phyloP scores from a whole-genome alignment of 495 filamentous ascomycete species.

The Bathelium albidoporum region DNA sequence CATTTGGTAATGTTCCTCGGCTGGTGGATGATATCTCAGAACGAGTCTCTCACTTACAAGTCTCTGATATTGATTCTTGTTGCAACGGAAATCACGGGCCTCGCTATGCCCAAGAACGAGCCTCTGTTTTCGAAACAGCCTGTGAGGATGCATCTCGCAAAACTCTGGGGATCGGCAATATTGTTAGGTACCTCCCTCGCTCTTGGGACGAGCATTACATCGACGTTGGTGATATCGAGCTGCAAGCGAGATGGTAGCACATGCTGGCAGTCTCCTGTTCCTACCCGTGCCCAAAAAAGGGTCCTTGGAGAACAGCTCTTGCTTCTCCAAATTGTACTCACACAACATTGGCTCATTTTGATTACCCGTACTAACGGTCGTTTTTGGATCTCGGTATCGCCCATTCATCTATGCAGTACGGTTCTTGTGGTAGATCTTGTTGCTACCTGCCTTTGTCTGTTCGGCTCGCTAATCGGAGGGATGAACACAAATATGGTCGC shows the following conservation, averaged over 20 bases:
- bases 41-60: slow-evolving; percentile 54
- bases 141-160: slow-evolving; percentile 66
- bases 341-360: slow-evolving; percentile 72
- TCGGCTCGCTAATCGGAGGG: slow-evolving; percentile 53
- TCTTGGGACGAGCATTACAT: slow-evolving; percentile 55
- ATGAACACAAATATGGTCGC: neutral
- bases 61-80: slow-evolving; percentile 67
- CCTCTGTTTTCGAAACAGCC: slow-evolving; percentile 60
- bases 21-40: slow-evolving; percentile 65
- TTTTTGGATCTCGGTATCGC: slow-evolving; percentile 50
- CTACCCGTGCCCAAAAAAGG: slow-evolving; percentile 47
- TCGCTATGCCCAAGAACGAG: slow-evolving; percentile 67
- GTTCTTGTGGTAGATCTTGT: slow-evolving; percentile 61
- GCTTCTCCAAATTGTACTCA: slow-evolving; percentile 62
- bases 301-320: slow-evolving; percentile 60
- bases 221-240: slow-evolving; percentile 54
- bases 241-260: slow-evolving; percentile 48
- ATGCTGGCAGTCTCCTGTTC: neutral
- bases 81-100: slow-evolving; percentile 66
- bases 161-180: slow-evolving; percentile 66
- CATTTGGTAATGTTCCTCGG: slow-evolving; percentile 68
- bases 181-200: slow-evolving; percentile 56
- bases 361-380: slow-evolving; percentile 52
- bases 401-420: slow-evolving; percentile 59
- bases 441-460: slow-evolving; percentile 60